phyloP scores from a whole-genome alignment of 441 rosid species.

The Pelargonium myrrhifolium region DNA sequence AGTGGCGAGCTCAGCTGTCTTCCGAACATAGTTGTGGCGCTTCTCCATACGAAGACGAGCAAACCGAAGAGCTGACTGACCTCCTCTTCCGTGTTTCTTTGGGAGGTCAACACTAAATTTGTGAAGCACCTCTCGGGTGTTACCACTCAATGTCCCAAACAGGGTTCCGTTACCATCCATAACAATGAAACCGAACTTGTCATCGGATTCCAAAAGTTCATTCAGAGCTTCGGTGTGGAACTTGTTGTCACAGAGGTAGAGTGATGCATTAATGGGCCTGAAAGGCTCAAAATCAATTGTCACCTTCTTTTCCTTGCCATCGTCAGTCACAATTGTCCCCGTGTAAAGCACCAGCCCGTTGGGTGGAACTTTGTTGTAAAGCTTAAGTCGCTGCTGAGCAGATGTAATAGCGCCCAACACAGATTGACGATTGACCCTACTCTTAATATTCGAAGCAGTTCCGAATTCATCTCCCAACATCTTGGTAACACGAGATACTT shows the following conservation, averaged over 20 bases:
- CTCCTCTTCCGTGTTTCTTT: slow-evolving; percentile 25
- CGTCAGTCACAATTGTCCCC: slow-evolving; percentile 71
- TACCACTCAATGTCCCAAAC: slow-evolving; percentile 2
- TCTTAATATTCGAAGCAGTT: slow-evolving; percentile 45
- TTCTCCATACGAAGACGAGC: slow-evolving; percentile 81
- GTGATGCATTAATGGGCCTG: neutral
- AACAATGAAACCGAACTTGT: slow-evolving; percentile 22
- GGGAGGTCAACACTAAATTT: slow-evolving; percentile 7
- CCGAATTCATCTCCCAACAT: slow-evolving; percentile 88
- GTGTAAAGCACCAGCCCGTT: slow-evolving; percentile 87
- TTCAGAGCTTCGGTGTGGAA: neutral
- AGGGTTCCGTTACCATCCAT: slow-evolving; percentile 10
- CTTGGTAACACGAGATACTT: slow-evolving; percentile 71
- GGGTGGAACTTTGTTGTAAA: slow-evolving; percentile 71
- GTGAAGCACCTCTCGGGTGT: neutral
- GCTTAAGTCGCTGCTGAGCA: slow-evolving; percentile 85
- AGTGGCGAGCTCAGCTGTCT: slow-evolving; percentile 81
- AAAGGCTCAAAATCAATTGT: slow-evolving; percentile 36
- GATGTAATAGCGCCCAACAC: slow-evolving; percentile 82
- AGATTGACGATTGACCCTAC: slow-evolving; percentile 60
- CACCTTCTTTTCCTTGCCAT: slow-evolving; percentile 83
- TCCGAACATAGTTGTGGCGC: slow-evolving; percentile 80
- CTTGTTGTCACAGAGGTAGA: neutral
- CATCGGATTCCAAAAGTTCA: neutral
- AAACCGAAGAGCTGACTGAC: slow-evolving; percentile 25